Evolutionary conservation across 2,329 filamentous ascomycete genomes (phyloP), one percentile per base, ranked within the genome.

Genomic region (Blastomyces parvus): DNA sequence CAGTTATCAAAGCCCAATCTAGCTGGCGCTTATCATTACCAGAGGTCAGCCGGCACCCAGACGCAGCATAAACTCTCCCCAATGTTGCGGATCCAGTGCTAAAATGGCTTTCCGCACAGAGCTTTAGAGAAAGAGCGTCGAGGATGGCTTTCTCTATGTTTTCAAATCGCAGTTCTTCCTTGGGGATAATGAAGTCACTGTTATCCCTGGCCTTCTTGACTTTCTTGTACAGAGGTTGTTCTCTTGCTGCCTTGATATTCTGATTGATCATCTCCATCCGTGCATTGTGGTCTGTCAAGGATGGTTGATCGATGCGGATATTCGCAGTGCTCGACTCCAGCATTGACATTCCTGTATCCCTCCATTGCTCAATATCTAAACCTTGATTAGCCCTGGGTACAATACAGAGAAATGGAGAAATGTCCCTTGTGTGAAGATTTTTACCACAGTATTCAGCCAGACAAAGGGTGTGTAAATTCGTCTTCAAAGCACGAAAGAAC

Each of bases 291-390:
- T 57, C 53, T 57, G 22, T 57, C 25, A 55, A 57, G 27, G 53
- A 57, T 6, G 53, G 53, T 36, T 57, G 53, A 57, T 57, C 53
- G 53, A 57, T 57, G 53, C 53, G n/a, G 53, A 57, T 33, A 57
- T 57, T 57, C 53, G 53, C 27, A 33, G 25, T 33, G 25, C 53
- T 57, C 25, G 27, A 57, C 53, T 57, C 53, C 27, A 57, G 53
- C 25, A 40, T 36, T 57, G 27, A 57, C 53, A 57, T 33, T 33
- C 53, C 27, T 33, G 17, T 57, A 57, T 19, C 53, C 27, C 53
- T 57, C 53, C 53, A 57, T 57, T 27, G 53, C 53, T 57, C 53
- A 57, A 57, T 57, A 57, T 57, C 53, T 57, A 33, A 57, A 17
- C 53, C 33, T 27, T 33, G 53, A 57, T 57, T 57, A 57, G 25